Percentiles rank a stretch among this genome's conserved stretches.
Conservation (phyloP, 176 grass and related monocot genomes). For the Musa beccarii region DNA sequence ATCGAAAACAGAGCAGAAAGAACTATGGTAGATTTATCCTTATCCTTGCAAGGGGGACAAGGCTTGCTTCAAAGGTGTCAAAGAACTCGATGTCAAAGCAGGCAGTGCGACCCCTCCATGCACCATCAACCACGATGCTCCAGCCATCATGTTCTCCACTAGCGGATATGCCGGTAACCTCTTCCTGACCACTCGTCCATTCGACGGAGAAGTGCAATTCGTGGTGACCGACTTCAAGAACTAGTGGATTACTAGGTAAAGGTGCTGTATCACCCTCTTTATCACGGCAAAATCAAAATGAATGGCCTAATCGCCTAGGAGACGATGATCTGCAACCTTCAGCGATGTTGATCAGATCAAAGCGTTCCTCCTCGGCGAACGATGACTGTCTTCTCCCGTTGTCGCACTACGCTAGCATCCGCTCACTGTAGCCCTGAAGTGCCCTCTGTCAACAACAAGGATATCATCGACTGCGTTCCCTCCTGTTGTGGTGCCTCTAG, state of each 20-base stretch:
- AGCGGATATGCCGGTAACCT: conserved; percentile 84
- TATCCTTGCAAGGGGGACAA: conserved; percentile 27
- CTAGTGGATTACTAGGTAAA: no score
- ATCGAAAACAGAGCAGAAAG: not conserved
- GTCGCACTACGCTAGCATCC: no score
- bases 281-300: no score
- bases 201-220: conserved; percentile 14
- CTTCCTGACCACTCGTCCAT: conserved; percentile 40
- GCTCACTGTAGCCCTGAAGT: no score
- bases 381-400: no score
- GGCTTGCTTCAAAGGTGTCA: conserved; percentile 31
- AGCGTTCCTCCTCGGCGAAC: no score
- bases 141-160: conserved; percentile 59
- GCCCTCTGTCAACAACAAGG: no score
- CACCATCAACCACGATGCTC: conserved; percentile 13
- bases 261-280: no score
- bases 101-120: conserved; percentile 27
- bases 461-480: no score
- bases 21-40: conserved; percentile 24
- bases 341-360: no score
- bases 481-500: accelerated
- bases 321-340: no score
- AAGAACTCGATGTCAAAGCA: conserved; percentile 36
- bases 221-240: conserved; percentile 35
- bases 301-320: no score